Base-by-base conservation (phyloP, 1,284 basidiomycete genomes). In the Apiotrichum sp. region DNA sequence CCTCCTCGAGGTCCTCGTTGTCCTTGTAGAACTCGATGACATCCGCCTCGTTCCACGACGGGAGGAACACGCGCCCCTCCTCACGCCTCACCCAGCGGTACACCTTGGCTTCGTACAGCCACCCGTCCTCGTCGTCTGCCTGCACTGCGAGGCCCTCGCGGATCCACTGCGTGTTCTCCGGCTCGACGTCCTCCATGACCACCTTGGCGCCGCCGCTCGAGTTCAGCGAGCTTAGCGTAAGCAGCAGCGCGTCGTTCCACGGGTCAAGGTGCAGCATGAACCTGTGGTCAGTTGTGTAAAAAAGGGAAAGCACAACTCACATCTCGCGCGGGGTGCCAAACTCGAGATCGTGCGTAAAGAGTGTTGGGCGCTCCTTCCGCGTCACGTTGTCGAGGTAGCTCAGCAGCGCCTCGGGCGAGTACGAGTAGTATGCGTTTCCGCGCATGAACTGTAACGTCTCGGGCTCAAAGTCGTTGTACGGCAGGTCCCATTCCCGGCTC, bases 391-490 rank as follows among this genome's bases (percentile, higher is more conserved):
- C 53, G 32, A 62, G 36, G 44, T 50, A 62, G 4, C 52, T 61
- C 3, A 47, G 53, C n/a, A 68, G 48, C 32, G 60, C 55, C 4
- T 61, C 58, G 4, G 65, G 63, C 3, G 53, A 42, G 48, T 68
- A 73, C 22, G 56, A 16, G 43, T 39, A 34, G 16, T 14, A 41
- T 3, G 29, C 7, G 29, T 3, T 4, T 32, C 3, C 8, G 14
- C 43, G 13, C 7, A 16, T 32, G 43, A 11, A 13, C 16, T 8
- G 13, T 16, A 6, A 6, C 47, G 35, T 16, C 36, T 6, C 7
- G 36, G 7, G 7, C 36, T 13, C 7, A 6, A 6, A 38, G 7
- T 38, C 36, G 36, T 38, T n/a, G n/a, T n/a, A n/a, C n/a, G n/a
- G n/a, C n/a, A n/a, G n/a, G n/a, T n/a, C n/a, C n/a, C n/a, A n/a